A percentile compares a stretch with the other conserved stretches of the same genome.
phyloP scores from a whole-genome alignment of 1,284 basidiomycete species.

The Sanguinoderma infundibulare region DNA sequence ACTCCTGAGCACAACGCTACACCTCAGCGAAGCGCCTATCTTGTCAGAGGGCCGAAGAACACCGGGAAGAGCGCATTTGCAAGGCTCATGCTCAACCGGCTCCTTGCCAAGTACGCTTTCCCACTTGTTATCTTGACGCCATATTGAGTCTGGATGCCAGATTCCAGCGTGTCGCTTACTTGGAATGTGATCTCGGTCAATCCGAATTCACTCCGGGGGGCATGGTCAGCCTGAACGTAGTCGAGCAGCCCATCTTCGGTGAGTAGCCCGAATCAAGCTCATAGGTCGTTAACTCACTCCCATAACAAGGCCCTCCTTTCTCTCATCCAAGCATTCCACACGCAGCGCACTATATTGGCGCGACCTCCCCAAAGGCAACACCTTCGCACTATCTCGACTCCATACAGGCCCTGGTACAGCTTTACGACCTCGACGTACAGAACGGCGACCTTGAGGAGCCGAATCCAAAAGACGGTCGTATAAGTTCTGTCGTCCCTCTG shows the following conservation, averaged over 20 bases:
- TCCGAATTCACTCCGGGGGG: slow-evolving; percentile 93
- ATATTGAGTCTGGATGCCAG: slow-evolving; percentile 39
- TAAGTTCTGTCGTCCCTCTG: slow-evolving; percentile 72
- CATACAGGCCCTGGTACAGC: slow-evolving; percentile 69
- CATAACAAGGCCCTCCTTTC: slow-evolving; percentile 81
- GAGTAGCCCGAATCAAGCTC: slow-evolving; percentile 1
- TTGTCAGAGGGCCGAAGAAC: slow-evolving; percentile 87
- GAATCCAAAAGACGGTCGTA: slow-evolving; percentile 41
- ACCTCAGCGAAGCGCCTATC: slow-evolving; percentile 37
- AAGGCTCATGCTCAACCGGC: slow-evolving; percentile 72
- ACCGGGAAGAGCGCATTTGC: slow-evolving; percentile 92
- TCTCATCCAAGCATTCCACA: slow-evolving; percentile 78
- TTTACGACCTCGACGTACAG: slow-evolving; percentile 76
- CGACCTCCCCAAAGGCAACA: slow-evolving; percentile 76
- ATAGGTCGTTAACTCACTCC: background rate
- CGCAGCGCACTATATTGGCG: slow-evolving; percentile 85
- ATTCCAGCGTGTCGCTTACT: slow-evolving; percentile 79
- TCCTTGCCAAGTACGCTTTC: slow-evolving; percentile 57
- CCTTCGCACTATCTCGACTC: slow-evolving; percentile 83
- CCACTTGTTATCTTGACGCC: background rate
- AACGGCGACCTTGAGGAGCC: slow-evolving; percentile 41
- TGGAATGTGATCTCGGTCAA: slow-evolving; percentile 94
- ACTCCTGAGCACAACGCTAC: background rate
- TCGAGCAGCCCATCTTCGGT: slow-evolving; percentile 78
- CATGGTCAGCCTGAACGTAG: slow-evolving; percentile 79